Evolutionary conservation across 2,329 filamentous ascomycete genomes (phyloP), one percentile per base, ranked within the genome.

Genomic region (Rhexocercosporidium sp.): DNA sequence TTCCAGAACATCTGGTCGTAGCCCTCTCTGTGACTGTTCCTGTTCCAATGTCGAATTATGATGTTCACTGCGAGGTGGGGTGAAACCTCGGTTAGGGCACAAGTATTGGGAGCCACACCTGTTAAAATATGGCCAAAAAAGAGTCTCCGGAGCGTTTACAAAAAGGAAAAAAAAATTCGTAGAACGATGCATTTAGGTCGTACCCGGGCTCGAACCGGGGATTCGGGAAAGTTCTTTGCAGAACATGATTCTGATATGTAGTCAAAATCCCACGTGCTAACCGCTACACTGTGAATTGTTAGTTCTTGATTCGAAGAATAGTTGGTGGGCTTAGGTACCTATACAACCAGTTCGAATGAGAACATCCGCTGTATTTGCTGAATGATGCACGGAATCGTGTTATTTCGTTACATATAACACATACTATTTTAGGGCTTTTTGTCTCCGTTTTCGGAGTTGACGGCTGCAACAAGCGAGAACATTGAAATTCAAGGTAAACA

Each of bases 261-360:
- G 60, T 62, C 60, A 62, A 62, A 62, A 62, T 62, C 60, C 60
- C 60, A 62, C 60, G 60, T 62, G 60, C 60, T 62, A 62, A 62
- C 60, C 60, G 46, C 60, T 62, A 62, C 60, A 62, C 60, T n/a
- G n/a, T n/a, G n/a, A n/a, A n/a, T n/a, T n/a, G n/a, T n/a, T n/a
- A n/a, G n/a, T n/a, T n/a, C n/a, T n/a, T n/a, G n/a, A n/a, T n/a
- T n/a, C n/a, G n/a, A n/a, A n/a, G n/a, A n/a, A n/a, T n/a, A n/a
- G n/a, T n/a, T n/a, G n/a, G n/a, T n/a, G n/a, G n/a, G n/a, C n/a
- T n/a, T n/a, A n/a, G n/a, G n/a, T n/a, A n/a, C n/a, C n/a, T 62
- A 62, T 62, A 62, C 60, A 62, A 62, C 60, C 59, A 39, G 37
- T 31, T 39, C n/a, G n/a, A n/a, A n/a, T n/a, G n/a, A n/a, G n/a